These are phyloP conservation scores for Termitomyces sp. DNA, from an alignment of 768 basidiomycete species.

Conservation along the genomic window DNA sequence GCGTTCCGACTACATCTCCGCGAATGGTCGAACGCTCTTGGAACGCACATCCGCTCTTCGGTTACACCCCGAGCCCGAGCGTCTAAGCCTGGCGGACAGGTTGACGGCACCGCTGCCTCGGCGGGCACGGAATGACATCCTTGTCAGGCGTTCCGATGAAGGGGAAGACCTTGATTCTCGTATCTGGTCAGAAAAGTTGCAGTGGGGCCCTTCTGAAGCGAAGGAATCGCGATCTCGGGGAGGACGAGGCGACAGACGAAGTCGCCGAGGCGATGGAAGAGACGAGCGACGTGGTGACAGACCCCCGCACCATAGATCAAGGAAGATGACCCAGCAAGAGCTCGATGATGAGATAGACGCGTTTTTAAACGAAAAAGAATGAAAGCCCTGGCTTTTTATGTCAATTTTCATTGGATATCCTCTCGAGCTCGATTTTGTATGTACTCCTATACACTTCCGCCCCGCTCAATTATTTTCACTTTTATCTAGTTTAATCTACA, in stretches of 20 bases:
- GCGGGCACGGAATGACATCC: constrained; percentile 30
- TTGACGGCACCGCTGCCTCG: constrained; percentile 46
- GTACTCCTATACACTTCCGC: constrained; percentile 8
- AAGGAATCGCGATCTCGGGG: constrained; percentile 15
- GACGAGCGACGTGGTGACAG: constrained; percentile 30
- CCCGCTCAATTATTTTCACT: neutral
- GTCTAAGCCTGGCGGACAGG: constrained; percentile 40
- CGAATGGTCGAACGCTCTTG: constrained; percentile 50
- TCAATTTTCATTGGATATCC: constrained; percentile 1
- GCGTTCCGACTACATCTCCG: constrained; percentile 62
- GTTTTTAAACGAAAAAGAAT: constrained; percentile 57
- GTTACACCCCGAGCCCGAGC: constrained; percentile 28
- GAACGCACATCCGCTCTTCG: constrained; percentile 55
- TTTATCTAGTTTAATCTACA: neutral
- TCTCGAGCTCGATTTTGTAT: constrained; percentile 2
- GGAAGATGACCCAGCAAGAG: constrained; percentile 67
- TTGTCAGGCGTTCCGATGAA: constrained; percentile 22
- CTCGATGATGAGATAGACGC: constrained; percentile 83
- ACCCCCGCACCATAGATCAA: constrained; percentile 38
- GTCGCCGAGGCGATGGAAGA: constrained; percentile 21
- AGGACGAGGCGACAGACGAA: constrained; percentile 20
- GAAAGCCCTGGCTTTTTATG: neutral
- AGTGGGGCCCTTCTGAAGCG: constrained; percentile 14
- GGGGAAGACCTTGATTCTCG: constrained; percentile 19
- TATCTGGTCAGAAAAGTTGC: constrained; percentile 20